Evolutionary conservation across 2,329 filamentous ascomycete species (phyloP), one percentile per base, ranked within the genome.

Genomic region (Tolypocladium amazonense): DNA sequence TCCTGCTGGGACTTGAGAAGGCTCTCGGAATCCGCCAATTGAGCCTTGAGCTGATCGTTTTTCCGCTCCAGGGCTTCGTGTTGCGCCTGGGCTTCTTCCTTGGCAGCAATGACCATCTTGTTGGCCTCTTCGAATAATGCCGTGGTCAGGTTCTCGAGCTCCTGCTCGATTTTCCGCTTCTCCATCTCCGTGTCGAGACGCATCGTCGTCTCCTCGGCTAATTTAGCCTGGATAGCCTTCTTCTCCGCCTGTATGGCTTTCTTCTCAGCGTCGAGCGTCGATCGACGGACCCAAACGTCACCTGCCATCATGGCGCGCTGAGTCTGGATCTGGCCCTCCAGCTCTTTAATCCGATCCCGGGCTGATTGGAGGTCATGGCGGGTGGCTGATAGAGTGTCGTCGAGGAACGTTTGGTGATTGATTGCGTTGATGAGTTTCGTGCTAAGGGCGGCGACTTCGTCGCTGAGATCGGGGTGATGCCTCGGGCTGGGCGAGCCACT

Each of bases 111-210:
- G 58, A 99, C 94, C 93, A 99, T 97, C 80, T 89, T 92, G 76
- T 99, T 97, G 56, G 94, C 94, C 78, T 99, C 93, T 71, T 97
- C 92, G 64, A 99, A 99, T n/a, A 99, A 81, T 35, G 91, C 92
- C 1, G 91, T 87, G 0, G 94, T 97, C 64, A 99, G 75, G 58
- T 86, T 90, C 75, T 97, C 94, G 54, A 99, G 77, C 73, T 99
- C 94, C 66, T 89, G 87, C 72, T 99, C 94, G 37, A 97, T 96
- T 63, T 87, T 87, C 73, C 88, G 90, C 78, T 94, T 96, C 59
- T 90, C 89, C 71, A 84, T 86, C 69, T 92, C 88, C 14, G 83
- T 83, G 54, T 86, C 82, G 9, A 78, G 72, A n/a, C 88, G 83
- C 64, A 84, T 79, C 56, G 77, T 81, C 67, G 80, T 85, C 72